Evolutionary conservation across 169 alveolate species (phyloP).

Genomic region (Cryptosporidium muris): DNA sequence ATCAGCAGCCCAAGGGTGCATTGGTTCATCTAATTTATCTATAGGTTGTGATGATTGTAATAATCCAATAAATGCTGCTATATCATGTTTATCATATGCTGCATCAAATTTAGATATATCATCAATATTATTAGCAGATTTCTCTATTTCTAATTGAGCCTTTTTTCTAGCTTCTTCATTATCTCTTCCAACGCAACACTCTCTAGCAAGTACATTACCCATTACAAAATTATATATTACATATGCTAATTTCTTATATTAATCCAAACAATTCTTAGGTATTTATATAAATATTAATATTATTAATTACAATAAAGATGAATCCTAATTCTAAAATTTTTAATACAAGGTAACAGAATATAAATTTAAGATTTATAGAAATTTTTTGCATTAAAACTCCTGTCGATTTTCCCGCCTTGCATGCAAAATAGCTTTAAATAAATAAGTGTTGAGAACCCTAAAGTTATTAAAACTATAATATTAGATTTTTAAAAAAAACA

Average conservation of each 20-base stretch:
- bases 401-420: neutral
- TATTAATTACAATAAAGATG: too few relatives aligned
- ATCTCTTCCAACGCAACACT: slow-evolving; percentile 69
- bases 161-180: slow-evolving; percentile 49
- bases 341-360: too few relatives aligned
- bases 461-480: neutral
- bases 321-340: too few relatives aligned
- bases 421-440: neutral
- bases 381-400: neutral
- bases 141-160: slow-evolving; percentile 43
- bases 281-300: too few relatives aligned
- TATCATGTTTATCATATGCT: slow-evolving; percentile 85
- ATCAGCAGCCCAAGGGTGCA: slow-evolving; percentile 96
- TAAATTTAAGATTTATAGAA: too few relatives aligned
- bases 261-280: too few relatives aligned
- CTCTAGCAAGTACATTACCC: slow-evolving; percentile 38
- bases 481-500: neutral
- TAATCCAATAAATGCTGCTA: slow-evolving; percentile 81
- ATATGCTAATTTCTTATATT: too few relatives aligned
- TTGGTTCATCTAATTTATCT: slow-evolving; percentile 84
- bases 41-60: slow-evolving; percentile 83
- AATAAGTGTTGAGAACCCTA: neutral
- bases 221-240: neutral
- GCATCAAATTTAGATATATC: slow-evolving; percentile 83
- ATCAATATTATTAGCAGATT: slow-evolving; percentile 74